Evolutionary conservation across 2,329 filamentous ascomycete species (phyloP), one percentile per base, ranked within the genome.

Genomic region (Ophiocordyceps australis): DNA sequence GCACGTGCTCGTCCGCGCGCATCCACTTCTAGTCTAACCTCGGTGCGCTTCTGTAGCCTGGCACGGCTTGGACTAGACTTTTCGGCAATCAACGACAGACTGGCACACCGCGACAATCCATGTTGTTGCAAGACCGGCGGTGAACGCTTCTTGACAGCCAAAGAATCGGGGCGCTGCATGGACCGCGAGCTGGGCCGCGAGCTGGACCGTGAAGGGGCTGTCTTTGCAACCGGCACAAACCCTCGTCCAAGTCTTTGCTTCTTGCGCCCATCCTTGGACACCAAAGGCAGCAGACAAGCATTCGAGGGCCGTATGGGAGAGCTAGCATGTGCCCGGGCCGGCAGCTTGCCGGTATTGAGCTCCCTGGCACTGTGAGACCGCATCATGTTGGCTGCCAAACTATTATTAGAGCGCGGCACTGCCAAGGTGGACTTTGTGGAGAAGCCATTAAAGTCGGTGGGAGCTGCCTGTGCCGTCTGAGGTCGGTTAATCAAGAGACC

Each of bases 21-120:
- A 37, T 74, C 69, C 32, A 75, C 72, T n/a, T n/a, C n/a, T n/a
- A n/a, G n/a, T n/a, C n/a, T n/a, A n/a, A n/a, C n/a, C n/a, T n/a
- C n/a, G n/a, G n/a, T n/a, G n/a, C n/a, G n/a, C n/a, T n/a, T n/a
- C n/a, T n/a, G n/a, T n/a, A n/a, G n/a, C n/a, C n/a, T n/a, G n/a
- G n/a, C n/a, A n/a, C n/a, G n/a, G n/a, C n/a, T n/a, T n/a, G n/a
- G 47, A 3, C 50, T 41, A 13, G 43, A 34, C 9, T 54, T 45
- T 39, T 74, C 70, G 1, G 67, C 66, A 17, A 74, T 74, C 2
- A 68, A 68, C 1, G 55, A 58, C 9, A 70, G 45, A 28, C 59
- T 59, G 3, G 62, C 55, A 6, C 67, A 41, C 9, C 62, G 57
- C 23, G 56, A 52, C 30, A n/a, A n/a, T n/a, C n/a, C n/a, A 64